phyloP scores from a whole-genome alignment of 164 flowering plant species.

The Vitis rupestris region DNA sequence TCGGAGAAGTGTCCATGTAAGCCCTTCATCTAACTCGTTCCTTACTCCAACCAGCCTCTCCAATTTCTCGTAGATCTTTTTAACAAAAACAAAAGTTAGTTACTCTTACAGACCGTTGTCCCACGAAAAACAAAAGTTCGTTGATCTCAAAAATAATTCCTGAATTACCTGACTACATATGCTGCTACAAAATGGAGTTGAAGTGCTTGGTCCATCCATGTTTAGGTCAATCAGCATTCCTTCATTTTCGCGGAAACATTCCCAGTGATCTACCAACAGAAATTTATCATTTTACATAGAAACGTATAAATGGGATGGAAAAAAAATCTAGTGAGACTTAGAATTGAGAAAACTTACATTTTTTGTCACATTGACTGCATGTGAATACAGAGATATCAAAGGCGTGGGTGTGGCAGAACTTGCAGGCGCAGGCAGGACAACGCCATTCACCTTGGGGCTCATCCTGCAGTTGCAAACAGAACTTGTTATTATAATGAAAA shows the following conservation, averaged over 20 bases:
- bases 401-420: conserved; percentile 10
- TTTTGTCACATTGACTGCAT: conserved; percentile 23
- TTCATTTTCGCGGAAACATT: neutral
- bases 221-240: conserved; percentile 1
- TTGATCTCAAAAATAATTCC: neutral
- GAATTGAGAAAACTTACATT: conserved; percentile 20
- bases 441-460: conserved; percentile 25
- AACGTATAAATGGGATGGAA: neutral
- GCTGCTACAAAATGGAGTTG: conserved; percentile 7
- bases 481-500: no score
- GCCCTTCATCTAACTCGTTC: conserved; percentile 16
- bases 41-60: conserved; percentile 21
- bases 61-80: conserved; percentile 17
- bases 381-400: neutral
- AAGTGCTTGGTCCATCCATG: neutral
- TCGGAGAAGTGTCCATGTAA: conserved; percentile 30
- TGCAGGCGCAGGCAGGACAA: conserved; percentile 35
- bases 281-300: neutral
- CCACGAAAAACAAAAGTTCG: neutral
- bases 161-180: conserved; percentile 23
- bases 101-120: neutral
- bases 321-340: neutral
- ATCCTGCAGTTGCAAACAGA: conserved; percentile 14
- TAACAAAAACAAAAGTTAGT: conserved; percentile 1
- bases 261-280: conserved; percentile 16